Evolutionary conservation across 495 filamentous ascomycete species (phyloP).

Genomic region (Hypoxylon trugodes): DNA sequence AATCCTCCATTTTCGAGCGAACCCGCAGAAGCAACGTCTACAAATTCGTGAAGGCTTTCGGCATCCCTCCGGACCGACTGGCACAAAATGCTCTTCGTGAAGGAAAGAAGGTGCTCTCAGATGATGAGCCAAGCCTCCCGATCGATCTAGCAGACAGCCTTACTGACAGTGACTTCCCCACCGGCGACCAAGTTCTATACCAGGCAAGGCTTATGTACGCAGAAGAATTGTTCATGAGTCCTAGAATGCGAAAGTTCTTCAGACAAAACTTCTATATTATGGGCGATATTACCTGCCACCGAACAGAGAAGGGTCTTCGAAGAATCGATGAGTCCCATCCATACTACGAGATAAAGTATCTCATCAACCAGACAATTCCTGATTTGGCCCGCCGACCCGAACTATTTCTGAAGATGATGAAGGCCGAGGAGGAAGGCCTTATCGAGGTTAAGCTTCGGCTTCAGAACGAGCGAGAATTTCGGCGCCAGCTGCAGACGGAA

Average conservation of each 20-base stretch:
- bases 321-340: constrained; percentile 95
- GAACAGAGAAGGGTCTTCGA: constrained; percentile 93
- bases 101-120: constrained; percentile 78
- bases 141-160: constrained; percentile 85
- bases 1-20: constrained; percentile 78
- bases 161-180: constrained; percentile 75
- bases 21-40: constrained; percentile 82
- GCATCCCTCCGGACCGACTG: constrained; percentile 87
- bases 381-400: constrained; percentile 86
- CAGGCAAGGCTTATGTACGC: constrained; percentile 88
- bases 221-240: constrained; percentile 88
- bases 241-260: constrained; percentile 88
- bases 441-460: constrained; percentile 83
- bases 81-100: constrained; percentile 83
- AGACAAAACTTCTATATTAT: constrained; percentile 81
- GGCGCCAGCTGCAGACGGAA: constrained; percentile 74
- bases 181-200: constrained; percentile 74
- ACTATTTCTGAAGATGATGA: constrained; percentile 93
- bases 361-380: constrained; percentile 81
- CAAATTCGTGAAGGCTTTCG: constrained; percentile 84
- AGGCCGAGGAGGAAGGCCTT: constrained; percentile 91
- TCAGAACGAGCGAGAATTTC: constrained; percentile 76
- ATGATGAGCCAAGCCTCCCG: constrained; percentile 78
- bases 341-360: constrained; percentile 98
- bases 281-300: constrained; percentile 81